Evolutionary conservation across 1,284 basidiomycete species (phyloP), one percentile per base, ranked within the genome.

Genomic region (Ustilago xerochloae): DNA sequence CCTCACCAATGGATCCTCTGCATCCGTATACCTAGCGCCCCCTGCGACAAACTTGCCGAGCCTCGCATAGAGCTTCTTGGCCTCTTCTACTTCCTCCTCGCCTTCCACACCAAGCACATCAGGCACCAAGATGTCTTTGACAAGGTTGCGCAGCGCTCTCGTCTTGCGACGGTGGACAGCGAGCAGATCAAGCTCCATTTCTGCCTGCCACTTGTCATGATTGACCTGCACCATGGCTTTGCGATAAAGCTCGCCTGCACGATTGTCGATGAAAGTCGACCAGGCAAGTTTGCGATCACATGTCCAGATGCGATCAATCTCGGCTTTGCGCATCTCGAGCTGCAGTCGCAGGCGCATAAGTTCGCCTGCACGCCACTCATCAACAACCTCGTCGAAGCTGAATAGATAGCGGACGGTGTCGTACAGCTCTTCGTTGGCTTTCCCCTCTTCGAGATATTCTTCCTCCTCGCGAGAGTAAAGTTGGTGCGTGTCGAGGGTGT

Each of bases 251-350:
- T 47, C 47, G 22, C 60, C 57, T 3, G 66, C 71, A 20, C 61
- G 33, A 16, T 60, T 41, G 32, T 74, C 38, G 28, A 66, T 20
- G 41, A 43, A 74, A n/a, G 55, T 64, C 16, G 59, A 64, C 71
- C 71, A 74, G 1, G 66, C 59, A 12, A 69, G 35, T 24, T 69
- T 69, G 55, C 71, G 71, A 39, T 74, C 71, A 59, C 66, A 69
- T 20, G 62, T 57, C 66, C 66, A 65, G 29, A 74, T 69, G 22
- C 71, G 65, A 5, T 52, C 71, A 15, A 74, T 51, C 43, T 74
- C 66, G n/a, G 59, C 61, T 35, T 59, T 63, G 28, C 71, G 65
- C 59, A 63, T 59, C 51, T 74, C 62, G 10, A 74, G 52, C 55
- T 74, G 66, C 46, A 65, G 28, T n/a, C 71, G 58, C 6, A 74